Percentiles rank a stretch among this genome's conserved stretches.
Evolutionary conservation across 208 protist species (phyloP).

Genomic region (Leishmania amazonensis): DNA sequence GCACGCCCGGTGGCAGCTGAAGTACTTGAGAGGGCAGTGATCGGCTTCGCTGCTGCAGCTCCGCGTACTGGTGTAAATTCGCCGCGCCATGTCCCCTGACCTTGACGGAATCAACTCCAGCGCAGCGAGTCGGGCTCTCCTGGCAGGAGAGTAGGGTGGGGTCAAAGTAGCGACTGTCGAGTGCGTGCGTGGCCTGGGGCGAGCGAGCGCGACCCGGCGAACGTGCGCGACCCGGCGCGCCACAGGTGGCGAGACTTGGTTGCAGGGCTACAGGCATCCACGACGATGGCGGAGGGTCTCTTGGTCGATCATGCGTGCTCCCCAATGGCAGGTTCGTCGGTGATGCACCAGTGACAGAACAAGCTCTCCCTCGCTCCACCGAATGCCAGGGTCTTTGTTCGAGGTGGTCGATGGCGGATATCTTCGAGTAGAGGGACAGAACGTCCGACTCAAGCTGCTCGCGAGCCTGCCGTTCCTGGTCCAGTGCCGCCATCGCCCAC

Average conservation of each 20-base stretch:
- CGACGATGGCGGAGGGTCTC: not conserved
- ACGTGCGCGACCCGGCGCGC: constrained; percentile 12
- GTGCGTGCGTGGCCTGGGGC: constrained; percentile 25
- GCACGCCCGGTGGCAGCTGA: not conserved
- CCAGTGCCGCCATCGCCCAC: not conserved
- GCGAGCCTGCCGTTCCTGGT: constrained; percentile 1
- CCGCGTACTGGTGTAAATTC: not conserved
- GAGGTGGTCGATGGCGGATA: constrained; percentile 13
- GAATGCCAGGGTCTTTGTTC: not conserved
- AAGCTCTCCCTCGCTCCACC: not conserved
- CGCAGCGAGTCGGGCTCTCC: not conserved
- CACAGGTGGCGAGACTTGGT: not conserved
- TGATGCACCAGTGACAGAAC: not conserved
- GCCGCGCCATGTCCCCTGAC: not conserved
- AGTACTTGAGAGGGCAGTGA: not conserved
- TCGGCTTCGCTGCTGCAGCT: not conserved
- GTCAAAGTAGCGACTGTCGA: constrained; percentile 35
- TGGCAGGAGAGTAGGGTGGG: constrained; percentile 13
- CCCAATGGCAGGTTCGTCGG: not conserved
- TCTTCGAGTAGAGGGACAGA: constrained; percentile 7
- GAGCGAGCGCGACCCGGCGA: constrained; percentile 28
- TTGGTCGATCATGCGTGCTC: not conserved
- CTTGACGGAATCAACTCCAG: not conserved
- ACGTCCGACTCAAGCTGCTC: constrained; percentile 18
- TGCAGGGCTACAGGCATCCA: not conserved